Percentiles rank a stretch among this genome's conserved stretches.
phyloP scores from a whole-genome alignment of 2,329 filamentous ascomycete species.

The Ceratocystis colombiana region DNA sequence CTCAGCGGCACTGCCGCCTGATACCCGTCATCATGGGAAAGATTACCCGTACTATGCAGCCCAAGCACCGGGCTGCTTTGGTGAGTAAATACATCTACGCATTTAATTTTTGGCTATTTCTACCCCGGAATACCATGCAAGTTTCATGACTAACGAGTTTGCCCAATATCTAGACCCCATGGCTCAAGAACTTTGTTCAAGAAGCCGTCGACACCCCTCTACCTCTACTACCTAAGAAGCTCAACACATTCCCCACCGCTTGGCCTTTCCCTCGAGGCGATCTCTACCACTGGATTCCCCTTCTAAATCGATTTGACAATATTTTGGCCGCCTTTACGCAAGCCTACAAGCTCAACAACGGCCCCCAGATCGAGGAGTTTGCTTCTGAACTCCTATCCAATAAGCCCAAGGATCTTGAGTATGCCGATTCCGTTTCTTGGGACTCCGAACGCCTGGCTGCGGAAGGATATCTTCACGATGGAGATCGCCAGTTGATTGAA shows the following conservation, averaged over 20 bases:
- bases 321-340: slow-evolving; percentile 73
- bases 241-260: slow-evolving; percentile 70
- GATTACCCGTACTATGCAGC: slow-evolving; percentile 57
- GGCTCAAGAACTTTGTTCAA: slow-evolving; percentile 70
- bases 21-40: slow-evolving; percentile 50
- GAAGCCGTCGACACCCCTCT: slow-evolving; percentile 58
- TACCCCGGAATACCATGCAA: neutral
- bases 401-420: slow-evolving; percentile 43
- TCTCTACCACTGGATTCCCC: slow-evolving; percentile 93
- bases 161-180: slow-evolving; percentile 59
- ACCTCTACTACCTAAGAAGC: slow-evolving; percentile 63
- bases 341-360: slow-evolving; percentile 68
- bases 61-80: slow-evolving; percentile 57
- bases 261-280: slow-evolving; percentile 96
- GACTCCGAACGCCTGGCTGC: slow-evolving; percentile 40
- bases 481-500: slow-evolving; percentile 71
- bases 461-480: slow-evolving; percentile 60
- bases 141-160: slow-evolving; percentile 8
- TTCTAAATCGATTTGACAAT: slow-evolving; percentile 86
- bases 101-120: neutral
- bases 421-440: slow-evolving; percentile 34
- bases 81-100: slow-evolving; percentile 38
- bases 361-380: slow-evolving; percentile 72
- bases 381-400: slow-evolving; percentile 53
- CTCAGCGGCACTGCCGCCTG: slow-evolving; percentile 23